A percentile compares a stretch with the other conserved stretches of the same genome.
phyloP scores from a whole-genome alignment of 768 basidiomycete species.

The Psilocybe cubensis region DNA sequence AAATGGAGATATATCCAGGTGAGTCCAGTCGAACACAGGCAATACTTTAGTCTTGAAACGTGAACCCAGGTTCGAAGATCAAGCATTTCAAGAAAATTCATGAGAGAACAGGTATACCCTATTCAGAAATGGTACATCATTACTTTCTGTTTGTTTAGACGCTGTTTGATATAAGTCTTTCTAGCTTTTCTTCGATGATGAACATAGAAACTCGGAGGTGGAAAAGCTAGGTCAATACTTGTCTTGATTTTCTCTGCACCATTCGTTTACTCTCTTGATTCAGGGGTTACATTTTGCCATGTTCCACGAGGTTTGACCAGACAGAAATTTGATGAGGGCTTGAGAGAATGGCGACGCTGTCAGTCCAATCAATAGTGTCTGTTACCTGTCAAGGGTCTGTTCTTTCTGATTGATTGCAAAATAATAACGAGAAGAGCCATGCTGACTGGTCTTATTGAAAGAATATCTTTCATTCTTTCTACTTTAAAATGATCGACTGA shows the following conservation, averaged over 20 bases:
- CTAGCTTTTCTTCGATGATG: slow-evolving; percentile 77
- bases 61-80: slow-evolving; percentile 72
- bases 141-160: background rate
- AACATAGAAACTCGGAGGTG: slow-evolving; percentile 63
- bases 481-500: too few species aligned
- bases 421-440: too few species aligned
- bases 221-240: slow-evolving; percentile 52
- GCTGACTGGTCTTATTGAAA: too few species aligned
- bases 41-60: background rate
- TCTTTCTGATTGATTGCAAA: too few species aligned
- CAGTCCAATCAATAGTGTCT: slow-evolving; percentile 25
- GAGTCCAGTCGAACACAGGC: background rate
- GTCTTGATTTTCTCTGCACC: background rate
- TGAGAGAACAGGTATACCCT: slow-evolving; percentile 74
- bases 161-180: background rate
- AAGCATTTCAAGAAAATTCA: slow-evolving; percentile 80
- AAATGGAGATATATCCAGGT: slow-evolving; percentile 79
- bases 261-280: background rate
- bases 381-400: background rate
- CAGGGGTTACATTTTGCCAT: slow-evolving; percentile 84
- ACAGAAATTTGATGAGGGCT: slow-evolving; percentile 69
- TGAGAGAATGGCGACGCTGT: slow-evolving; percentile 68
- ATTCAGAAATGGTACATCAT: slow-evolving; percentile 71
- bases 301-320: slow-evolving; percentile 64
- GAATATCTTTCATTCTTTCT: too few species aligned